phyloP scores from a whole-genome alignment of 2,329 filamentous ascomycete genomes.

The Penicillium sp. region DNA sequence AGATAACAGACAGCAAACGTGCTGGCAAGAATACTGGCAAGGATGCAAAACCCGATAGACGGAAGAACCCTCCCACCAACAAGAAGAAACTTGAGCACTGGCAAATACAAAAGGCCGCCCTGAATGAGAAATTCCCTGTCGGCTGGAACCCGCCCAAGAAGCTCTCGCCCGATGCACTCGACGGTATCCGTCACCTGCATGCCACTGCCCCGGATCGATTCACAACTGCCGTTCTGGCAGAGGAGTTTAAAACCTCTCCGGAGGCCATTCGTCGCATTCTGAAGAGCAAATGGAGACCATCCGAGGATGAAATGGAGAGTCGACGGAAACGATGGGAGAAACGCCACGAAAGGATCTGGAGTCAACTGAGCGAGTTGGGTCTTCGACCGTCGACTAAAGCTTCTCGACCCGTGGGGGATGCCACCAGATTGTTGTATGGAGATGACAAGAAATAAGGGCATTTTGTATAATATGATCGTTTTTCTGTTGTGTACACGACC shows the following conservation, averaged over 20 bases:
- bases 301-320: slow-evolving; percentile 35
- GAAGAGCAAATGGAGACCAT: slow-evolving; percentile 49
- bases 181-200: slow-evolving; percentile 82
- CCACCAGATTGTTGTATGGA: slow-evolving; percentile 23
- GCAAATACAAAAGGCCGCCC: slow-evolving; percentile 68
- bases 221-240: slow-evolving; percentile 65
- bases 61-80: slow-evolving; percentile 8
- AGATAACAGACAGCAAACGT: not conserved
- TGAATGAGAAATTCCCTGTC: slow-evolving; percentile 71
- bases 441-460: slow-evolving; percentile 12
- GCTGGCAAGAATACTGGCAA: slow-evolving; percentile 5
- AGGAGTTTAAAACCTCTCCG: slow-evolving; percentile 77
- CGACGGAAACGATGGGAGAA: slow-evolving; percentile 43
- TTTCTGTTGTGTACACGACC: not conserved
- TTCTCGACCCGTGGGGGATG: slow-evolving; percentile 23
- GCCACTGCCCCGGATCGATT: slow-evolving; percentile 70
- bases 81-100: slow-evolving; percentile 52
- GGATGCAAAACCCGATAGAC: slow-evolving; percentile 8
- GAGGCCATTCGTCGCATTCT: slow-evolving; percentile 86
- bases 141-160: slow-evolving; percentile 79
- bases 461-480: not conserved
- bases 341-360: slow-evolving; percentile 44
- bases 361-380: slow-evolving; percentile 46
- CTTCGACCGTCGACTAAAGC: slow-evolving; percentile 52
- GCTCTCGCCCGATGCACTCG: slow-evolving; percentile 83